phyloP scores from a whole-genome alignment of 208 protist species.

The Borovskyia barvae region DNA sequence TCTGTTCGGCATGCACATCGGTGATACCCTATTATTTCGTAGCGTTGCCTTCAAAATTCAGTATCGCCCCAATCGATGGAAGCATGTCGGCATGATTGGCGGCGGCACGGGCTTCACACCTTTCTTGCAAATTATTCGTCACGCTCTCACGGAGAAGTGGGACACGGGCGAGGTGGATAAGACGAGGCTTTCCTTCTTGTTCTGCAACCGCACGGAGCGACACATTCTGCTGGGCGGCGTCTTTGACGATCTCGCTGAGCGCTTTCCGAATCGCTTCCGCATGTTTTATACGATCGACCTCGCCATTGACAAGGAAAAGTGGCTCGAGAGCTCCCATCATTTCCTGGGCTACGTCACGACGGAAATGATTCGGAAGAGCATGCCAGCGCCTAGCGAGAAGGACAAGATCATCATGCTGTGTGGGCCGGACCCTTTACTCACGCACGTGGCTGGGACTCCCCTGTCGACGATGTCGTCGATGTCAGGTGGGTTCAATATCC shows the following conservation, averaged over 20 bases:
- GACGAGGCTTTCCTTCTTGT: constrained; percentile 90
- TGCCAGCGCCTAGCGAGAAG: constrained; percentile 75
- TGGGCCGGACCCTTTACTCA: constrained; percentile 82
- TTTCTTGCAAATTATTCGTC: constrained; percentile 91
- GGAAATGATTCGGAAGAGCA: constrained; percentile 73
- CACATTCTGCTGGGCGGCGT: constrained; percentile 90
- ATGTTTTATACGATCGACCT: constrained; percentile 91
- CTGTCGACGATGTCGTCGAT: constrained; percentile 74
- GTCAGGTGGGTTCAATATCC: constrained; percentile 73
- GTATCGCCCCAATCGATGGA: constrained; percentile 83
- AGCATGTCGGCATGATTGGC: constrained; percentile 91
- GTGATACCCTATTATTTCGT: constrained; percentile 82
- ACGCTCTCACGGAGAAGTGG: constrained; percentile 61
- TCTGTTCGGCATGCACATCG: constrained; percentile 87
- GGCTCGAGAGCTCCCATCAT: constrained; percentile 60
- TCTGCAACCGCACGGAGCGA: constrained; percentile 91
- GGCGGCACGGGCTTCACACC: constrained; percentile 94
- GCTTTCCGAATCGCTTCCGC: constrained; percentile 72
- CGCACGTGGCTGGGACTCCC: constrained; percentile 80
- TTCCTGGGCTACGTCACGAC: constrained; percentile 73
- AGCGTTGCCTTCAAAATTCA: constrained; percentile 83
- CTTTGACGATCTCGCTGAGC: constrained; percentile 80
- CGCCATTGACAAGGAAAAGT: constrained; percentile 69
- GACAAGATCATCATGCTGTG: constrained; percentile 90
- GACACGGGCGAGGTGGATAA: constrained; percentile 71